Percentiles rank a stretch among this genome's conserved stretches.
Conservation (phyloP, 129 eudicot genomes). For the Pseudognaphalium luteoalbum region DNA sequence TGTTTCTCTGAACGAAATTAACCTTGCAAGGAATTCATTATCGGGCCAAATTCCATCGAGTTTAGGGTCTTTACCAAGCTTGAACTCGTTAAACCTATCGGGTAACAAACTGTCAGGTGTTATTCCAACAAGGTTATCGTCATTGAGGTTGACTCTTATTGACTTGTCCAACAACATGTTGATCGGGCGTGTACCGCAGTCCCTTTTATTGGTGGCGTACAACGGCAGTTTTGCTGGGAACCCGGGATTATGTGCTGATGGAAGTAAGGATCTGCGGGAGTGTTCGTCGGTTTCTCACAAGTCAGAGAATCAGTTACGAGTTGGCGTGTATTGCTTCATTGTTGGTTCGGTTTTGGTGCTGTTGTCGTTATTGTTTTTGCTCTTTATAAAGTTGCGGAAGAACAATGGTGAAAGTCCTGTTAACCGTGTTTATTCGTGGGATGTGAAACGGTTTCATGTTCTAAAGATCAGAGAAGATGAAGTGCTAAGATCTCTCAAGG, state of each 20-base stretch:
- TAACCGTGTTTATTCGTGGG: constrained; percentile 48
- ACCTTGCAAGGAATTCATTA: constrained; percentile 50
- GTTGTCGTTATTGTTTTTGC: constrained; percentile 32
- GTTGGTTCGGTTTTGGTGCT: constrained; percentile 42
- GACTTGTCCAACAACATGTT: constrained; percentile 60
- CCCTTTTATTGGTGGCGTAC: constrained; percentile 39
- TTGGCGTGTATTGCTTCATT: constrained; percentile 39
- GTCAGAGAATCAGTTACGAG: constrained; percentile 27
- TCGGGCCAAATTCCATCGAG: constrained; percentile 49
- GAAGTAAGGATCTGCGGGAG: constrained; percentile 33
- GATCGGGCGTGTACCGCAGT: constrained; percentile 48
- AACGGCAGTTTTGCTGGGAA: constrained; percentile 57
- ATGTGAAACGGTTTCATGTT: constrained; percentile 52
- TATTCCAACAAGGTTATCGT: constrained; percentile 53
- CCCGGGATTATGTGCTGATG: constrained; percentile 57
- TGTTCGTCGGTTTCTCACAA: constrained; percentile 45
- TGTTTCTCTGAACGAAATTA: constrained; percentile 44
- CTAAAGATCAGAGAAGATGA: constrained; percentile 59
- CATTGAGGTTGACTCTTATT: constrained; percentile 46
- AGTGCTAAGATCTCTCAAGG: constrained; percentile 40
- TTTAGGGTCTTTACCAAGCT: constrained; percentile 46
- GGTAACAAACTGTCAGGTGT: constrained; percentile 52
- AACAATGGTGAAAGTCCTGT: constrained; percentile 23
- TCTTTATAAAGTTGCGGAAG: constrained; percentile 34
- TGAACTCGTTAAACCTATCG: constrained; percentile 58